Evolutionary conservation across 371 early-diverging fungal genomes (phyloP), one percentile per base, ranked within the genome.

Genomic region (Neoconidiobolus thromboides): DNA sequence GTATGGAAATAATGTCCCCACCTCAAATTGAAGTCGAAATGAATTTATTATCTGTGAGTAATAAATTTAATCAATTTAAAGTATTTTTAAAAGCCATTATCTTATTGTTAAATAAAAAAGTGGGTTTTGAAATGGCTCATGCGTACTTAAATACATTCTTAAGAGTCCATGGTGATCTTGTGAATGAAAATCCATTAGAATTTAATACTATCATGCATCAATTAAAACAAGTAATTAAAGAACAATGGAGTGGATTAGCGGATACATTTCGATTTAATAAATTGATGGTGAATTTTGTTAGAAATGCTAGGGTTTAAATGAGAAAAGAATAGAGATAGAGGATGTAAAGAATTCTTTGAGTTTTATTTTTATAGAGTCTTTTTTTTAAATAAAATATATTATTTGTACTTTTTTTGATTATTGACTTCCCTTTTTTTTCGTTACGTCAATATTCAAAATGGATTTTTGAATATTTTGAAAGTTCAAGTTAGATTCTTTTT

Each of bases 41-140:
- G 55, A 77, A 92, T 7, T 79, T 87, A 12, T 69, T 93, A 65
- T 72, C 75, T 2, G 65, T 82, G 12, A 82, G 81, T 36, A 67
- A 74, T 41, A 76, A 81, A 47, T 65, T 84, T 57, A 64, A 68
- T 5, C 68, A 78, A 2, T 64, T 81, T 48, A 69, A 74, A 54
- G 67, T 73, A 49, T 85, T 88, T 60, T 60, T 88, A 40, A 71
- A 74, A 47, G 84, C 86, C 0, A 64, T 86, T 12, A 64, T 69
- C 43, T 76, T 67, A 43, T 79, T 78, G 63, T 65, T 91, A 9
- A 67, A 69, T 57, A 69, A 74, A 14, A 72, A 80, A 59, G 76
- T 75, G 49, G 86, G 91, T 61, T 96, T 89, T 71, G 96, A 96
- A 68, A 68, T 90, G 63, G 79, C 77, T 7, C 83, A 93, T 71